Percentiles rank a stretch among this genome's conserved stretches.
These are phyloP conservation scores for Jaapia argillacea DNA, from an alignment of 768 basidiomycete species.

Conservation along the genomic window DNA sequence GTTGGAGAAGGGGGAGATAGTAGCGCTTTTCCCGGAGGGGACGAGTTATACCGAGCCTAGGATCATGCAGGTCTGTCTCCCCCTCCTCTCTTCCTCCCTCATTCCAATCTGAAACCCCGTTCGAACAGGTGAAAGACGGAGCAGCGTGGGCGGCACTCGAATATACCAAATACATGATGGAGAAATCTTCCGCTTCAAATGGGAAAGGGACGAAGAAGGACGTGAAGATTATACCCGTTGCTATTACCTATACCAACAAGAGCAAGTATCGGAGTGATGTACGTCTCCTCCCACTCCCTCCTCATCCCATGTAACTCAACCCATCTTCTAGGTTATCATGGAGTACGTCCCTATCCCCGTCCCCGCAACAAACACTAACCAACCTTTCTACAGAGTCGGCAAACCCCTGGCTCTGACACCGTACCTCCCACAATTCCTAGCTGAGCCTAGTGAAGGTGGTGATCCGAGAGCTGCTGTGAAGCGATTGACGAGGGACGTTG, in stretches of 20 bases:
- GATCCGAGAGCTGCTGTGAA: constrained; percentile 77
- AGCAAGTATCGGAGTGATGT: constrained; percentile 89
- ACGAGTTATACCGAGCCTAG: constrained; percentile 89
- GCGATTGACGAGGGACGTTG: constrained; percentile 67
- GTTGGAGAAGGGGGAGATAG: constrained; percentile 66
- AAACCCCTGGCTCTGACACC: constrained; percentile 65
- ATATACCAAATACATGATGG: constrained; percentile 70
- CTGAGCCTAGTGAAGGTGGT: constrained; percentile 52
- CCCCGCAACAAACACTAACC: not conserved
- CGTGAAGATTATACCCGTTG: constrained; percentile 67
- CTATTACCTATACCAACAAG: constrained; percentile 94
- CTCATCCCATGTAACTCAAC: constrained; percentile 3
- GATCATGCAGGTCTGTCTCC: constrained; percentile 55
- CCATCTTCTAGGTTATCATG: constrained; percentile 56
- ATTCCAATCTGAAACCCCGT: not conserved
- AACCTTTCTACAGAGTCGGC: constrained; percentile 52
- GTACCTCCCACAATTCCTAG: constrained; percentile 72
- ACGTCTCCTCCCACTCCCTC: constrained; percentile 29
- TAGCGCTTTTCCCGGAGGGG: constrained; percentile 92
- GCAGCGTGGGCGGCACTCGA: constrained; percentile 93
- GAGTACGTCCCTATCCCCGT: constrained; percentile 36
- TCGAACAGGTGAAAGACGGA: constrained; percentile 60
- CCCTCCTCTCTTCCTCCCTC: constrained; percentile 7
- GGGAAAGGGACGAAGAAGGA: constrained; percentile 27
- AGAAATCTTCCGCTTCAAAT: constrained; percentile 25